Evolutionary conservation across 768 basidiomycete species (phyloP), one percentile per base, ranked within the genome.

Genomic region (Lactarius pseudohatsudake): DNA sequence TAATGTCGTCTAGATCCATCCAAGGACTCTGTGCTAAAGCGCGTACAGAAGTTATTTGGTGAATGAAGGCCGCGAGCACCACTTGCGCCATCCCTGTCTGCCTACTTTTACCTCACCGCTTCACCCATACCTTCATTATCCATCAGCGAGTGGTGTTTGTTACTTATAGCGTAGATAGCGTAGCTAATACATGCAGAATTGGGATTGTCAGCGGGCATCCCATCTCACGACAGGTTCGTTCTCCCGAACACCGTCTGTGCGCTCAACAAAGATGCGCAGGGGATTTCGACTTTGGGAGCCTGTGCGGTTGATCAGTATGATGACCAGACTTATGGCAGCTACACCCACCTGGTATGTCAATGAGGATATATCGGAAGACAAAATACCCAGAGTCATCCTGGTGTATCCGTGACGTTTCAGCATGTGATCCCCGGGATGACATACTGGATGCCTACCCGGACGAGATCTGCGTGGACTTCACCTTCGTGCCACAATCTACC

Each of bases 11-110:
- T 72, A 96, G 96, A 98, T 78, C 96, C 96, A 18, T 86, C 88
- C 15, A 98, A 98, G 76, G 96, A 98, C 75, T 97, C 94, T 0
- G 86, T 98, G 36, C 82, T 98, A 73, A 98, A 96, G 78, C 87
- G 96, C 61, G 96, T 99, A 18, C 94, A 96, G 84, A 99, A 94
- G 78, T 83, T 98, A 34, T 91, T 94, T 72, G 96, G 95, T 74
- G 96, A 98, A 80, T 93, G 83, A 79, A 47, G 65, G 62, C 61
- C 53, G 61, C 26, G 62, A 53, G 15, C n/a, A 63, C 50, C 22
- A 28, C 26, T 15, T 54, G 50, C 30, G 26, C 41, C 36, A 56
- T n/a, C 26, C 26, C n/a, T 65, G 55, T 34, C 20, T 32, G 30
- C 16, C 13, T 18, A 32, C 47, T 61, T 56, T 34, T 50, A 15